A percentile compares a stretch with the other conserved stretches of the same genome.
phyloP scores from a whole-genome alignment of 352 stramenopile genomes.

The Pythium diclinum region DNA sequence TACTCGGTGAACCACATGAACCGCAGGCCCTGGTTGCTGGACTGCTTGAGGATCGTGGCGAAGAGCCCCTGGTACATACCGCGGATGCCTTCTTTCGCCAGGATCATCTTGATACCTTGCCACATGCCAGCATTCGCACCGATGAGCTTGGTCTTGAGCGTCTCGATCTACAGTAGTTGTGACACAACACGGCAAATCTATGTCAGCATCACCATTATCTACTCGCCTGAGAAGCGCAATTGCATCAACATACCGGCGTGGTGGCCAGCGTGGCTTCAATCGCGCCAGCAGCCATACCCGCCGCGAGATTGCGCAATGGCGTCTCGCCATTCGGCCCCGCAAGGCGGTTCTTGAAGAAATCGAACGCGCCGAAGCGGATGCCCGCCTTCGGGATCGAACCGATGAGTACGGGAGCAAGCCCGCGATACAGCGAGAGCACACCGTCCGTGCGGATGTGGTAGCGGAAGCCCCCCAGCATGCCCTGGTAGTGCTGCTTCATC shows the following conservation, averaged over 20 bases:
- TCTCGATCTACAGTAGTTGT: conserved; percentile 87
- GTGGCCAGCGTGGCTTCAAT: conserved; percentile 92
- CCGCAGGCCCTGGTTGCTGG: conserved; percentile 93
- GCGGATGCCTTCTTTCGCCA: conserved; percentile 87
- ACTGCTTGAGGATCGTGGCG: conserved; percentile 94
- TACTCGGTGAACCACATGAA: conserved; percentile 99
- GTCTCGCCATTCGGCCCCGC: conserved; percentile 89
- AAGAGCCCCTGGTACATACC: conserved; percentile 93
- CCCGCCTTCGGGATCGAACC: conserved; percentile 95
- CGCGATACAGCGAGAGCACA: conserved; percentile 88
- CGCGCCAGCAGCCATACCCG: conserved; percentile 91
- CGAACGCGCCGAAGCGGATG: conserved; percentile 95
- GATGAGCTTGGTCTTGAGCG: conserved; percentile 97
- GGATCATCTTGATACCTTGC: conserved; percentile 89
- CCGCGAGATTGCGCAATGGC: conserved; percentile 88
- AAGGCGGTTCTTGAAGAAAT: conserved; percentile 83
- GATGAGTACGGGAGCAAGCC: conserved; percentile 92
- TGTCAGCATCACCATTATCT: neutral
- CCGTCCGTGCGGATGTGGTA: conserved; percentile 72
- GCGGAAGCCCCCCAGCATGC: conserved; percentile 68
- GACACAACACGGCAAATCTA: neutral
- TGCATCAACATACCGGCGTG: conserved; percentile 66
- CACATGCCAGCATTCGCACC: conserved; percentile 93
- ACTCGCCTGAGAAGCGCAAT: neutral
- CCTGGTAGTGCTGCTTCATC: conserved; percentile 70